Percentiles rank a stretch among this genome's conserved stretches.
Conservation (phyloP, 345 rosid species). For the Eucalyptus paniculata region DNA sequence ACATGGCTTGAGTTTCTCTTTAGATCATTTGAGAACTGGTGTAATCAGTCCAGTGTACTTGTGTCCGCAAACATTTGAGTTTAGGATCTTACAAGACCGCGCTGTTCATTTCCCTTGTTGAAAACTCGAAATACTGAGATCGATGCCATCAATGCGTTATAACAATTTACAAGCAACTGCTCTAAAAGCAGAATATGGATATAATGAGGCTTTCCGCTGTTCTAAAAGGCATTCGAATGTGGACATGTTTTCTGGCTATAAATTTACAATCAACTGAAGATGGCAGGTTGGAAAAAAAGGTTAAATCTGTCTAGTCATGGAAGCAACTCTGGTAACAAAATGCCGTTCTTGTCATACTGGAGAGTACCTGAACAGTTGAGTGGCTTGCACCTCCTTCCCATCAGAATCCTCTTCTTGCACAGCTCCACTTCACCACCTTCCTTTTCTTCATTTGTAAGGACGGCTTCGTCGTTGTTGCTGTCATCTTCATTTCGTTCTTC, state of each 20-base stretch:
- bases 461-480: neutral
- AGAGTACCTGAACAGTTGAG: constrained; percentile 23
- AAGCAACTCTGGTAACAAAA: constrained; percentile 21
- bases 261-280: neutral
- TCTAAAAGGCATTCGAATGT: neutral
- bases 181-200: neutral
- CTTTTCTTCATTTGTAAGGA: neutral
- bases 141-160: neutral
- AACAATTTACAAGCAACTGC: neutral
- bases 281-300: neutral
- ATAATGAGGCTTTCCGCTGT: neutral
- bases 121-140: neutral
- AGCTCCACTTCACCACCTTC: constrained; percentile 11
- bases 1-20: neutral
- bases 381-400: constrained; percentile 59
- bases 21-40: neutral
- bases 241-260: neutral
- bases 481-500: neutral
- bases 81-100: neutral
- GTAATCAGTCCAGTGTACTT: neutral
- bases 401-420: constrained; percentile 68
- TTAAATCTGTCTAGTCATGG: neutral
- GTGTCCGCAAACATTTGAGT: neutral
- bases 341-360: constrained; percentile 29
- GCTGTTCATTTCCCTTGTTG: neutral